These are phyloP conservation scores for Pichia sp. DNA, from an alignment of 1,139 yeast species.

Conservation along the genomic window DNA sequence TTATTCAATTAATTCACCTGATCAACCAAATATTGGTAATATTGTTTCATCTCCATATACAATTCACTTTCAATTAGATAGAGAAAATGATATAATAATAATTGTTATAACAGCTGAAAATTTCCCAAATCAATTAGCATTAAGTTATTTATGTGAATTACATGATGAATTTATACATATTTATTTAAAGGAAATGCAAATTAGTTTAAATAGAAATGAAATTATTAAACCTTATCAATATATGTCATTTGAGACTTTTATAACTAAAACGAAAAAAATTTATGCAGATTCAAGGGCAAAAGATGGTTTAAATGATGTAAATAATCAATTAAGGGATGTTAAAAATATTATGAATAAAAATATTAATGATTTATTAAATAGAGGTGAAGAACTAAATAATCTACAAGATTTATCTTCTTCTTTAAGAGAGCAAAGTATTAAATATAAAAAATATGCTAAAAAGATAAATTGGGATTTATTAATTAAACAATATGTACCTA, in stretches of 20 bases:
- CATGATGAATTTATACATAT: slow-evolving; percentile 76
- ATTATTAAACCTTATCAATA: slow-evolving; percentile 65
- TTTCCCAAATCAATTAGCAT: slow-evolving; percentile 85
- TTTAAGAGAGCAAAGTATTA: slow-evolving; percentile 75
- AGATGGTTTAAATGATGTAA: slow-evolving; percentile 51
- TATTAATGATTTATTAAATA: slow-evolving; percentile 85
- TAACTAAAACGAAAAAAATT: slow-evolving; percentile 80
- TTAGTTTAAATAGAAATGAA: slow-evolving; percentile 14
- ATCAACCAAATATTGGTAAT: slow-evolving; percentile 9
- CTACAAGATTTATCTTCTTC: slow-evolving; percentile 86
- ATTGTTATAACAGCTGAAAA: slow-evolving; percentile 48
- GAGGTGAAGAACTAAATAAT: slow-evolving; percentile 91
- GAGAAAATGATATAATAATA: slow-evolving; percentile 5
- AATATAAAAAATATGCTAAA: slow-evolving; percentile 85
- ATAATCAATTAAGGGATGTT: slow-evolving; percentile 86
- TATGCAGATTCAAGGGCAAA: slow-evolving; percentile 92
- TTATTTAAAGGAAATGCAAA: slow-evolving; percentile 66
- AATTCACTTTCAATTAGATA: slow-evolving; percentile 11
- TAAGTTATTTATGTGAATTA: slow-evolving; percentile 77
- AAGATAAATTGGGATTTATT: slow-evolving; percentile 86
- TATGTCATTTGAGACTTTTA: slow-evolving; percentile 75
- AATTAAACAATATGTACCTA: slow-evolving; percentile 83
- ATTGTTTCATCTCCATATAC: slow-evolving; percentile 8
- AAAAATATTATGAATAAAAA: slow-evolving; percentile 94
- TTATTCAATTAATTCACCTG: slow-evolving; percentile 29